Conservation (phyloP, 306 rosid species). For the Cicer yamashitae region DNA sequence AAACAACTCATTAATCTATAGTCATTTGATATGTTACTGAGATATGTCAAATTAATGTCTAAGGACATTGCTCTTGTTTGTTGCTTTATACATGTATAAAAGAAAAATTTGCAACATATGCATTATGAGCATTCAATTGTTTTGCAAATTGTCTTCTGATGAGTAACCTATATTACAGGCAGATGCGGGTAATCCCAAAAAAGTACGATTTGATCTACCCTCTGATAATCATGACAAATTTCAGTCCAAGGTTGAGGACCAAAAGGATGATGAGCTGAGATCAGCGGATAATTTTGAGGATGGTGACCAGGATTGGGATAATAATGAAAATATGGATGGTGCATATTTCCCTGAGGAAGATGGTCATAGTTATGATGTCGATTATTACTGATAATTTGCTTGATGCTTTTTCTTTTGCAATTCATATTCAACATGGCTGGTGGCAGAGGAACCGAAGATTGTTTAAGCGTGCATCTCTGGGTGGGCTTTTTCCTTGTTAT, state of each 20-base stretch:
- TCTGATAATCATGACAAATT: constrained; percentile 18
- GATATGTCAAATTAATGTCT: background rate
- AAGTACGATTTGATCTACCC: constrained; percentile 41
- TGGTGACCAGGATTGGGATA: constrained; percentile 25
- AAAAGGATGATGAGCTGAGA: constrained; percentile 30
- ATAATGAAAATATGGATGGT: constrained; percentile 30
- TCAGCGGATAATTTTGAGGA: constrained; percentile 36
- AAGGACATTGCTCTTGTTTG: background rate
- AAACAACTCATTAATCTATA: background rate
- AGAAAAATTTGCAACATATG: background rate
- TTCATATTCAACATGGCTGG: constrained; percentile 18
- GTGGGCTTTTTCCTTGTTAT: background rate
- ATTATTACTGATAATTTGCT: constrained; percentile 22
- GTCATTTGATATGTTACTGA: background rate
- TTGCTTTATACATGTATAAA: background rate
- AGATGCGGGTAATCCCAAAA: constrained; percentile 36
- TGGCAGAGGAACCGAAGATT: background rate
- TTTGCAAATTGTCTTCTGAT: constrained; percentile 11
- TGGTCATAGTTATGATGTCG: constrained; percentile 36
- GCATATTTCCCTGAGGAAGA: constrained; percentile 36
- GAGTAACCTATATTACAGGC: constrained; percentile 36
- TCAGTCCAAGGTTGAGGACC: constrained; percentile 9
- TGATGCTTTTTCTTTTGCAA: constrained; percentile 5
- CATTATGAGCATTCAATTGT: background rate
- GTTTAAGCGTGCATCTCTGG: constrained; percentile 6